These are phyloP conservation scores for Trametes maxima DNA, from an alignment of 768 basidiomycete genomes.

Conservation along the genomic window DNA sequence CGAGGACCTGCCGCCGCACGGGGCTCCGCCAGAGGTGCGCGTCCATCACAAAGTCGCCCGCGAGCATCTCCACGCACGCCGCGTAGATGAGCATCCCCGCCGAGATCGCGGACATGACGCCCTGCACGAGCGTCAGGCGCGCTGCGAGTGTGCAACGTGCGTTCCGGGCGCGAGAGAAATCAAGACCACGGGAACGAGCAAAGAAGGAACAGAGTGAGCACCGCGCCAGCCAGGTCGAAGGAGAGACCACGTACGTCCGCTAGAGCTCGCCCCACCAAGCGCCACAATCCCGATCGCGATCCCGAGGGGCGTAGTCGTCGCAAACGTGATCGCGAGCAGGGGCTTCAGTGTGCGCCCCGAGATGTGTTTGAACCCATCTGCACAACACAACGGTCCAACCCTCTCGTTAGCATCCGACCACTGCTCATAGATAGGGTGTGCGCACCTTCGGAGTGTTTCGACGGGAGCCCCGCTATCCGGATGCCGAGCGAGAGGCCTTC, in stretches of 20 bases:
- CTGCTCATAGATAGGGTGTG: neutral
- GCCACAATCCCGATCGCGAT: slow-evolving; percentile 59
- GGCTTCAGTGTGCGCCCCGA: slow-evolving; percentile 45
- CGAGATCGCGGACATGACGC: slow-evolving; percentile 79
- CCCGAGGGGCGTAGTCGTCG: slow-evolving; percentile 72
- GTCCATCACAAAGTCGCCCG: slow-evolving; percentile 82
- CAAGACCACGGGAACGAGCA: too few species aligned
- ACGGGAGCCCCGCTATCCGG: slow-evolving; percentile 68
- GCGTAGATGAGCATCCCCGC: slow-evolving; percentile 86
- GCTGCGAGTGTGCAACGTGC: slow-evolving; percentile 31
- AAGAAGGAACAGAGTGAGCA: neutral
- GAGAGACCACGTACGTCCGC: slow-evolving; percentile 26
- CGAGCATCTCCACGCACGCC: slow-evolving; percentile 85
- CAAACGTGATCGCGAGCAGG: slow-evolving; percentile 63
- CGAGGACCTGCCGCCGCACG: slow-evolving; percentile 49
- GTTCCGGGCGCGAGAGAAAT: neutral
- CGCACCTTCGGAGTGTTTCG: slow-evolving; percentile 19
- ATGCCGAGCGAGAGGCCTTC: slow-evolving; percentile 85
- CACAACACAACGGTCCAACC: too few species aligned
- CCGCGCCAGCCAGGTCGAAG: too few species aligned
- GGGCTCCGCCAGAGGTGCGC: slow-evolving; percentile 49
- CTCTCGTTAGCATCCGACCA: slow-evolving; percentile 14
- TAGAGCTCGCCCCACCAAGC: slow-evolving; percentile 39
- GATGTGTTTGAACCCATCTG: slow-evolving; percentile 34
- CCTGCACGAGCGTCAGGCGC: slow-evolving; percentile 60